Percentiles rank a stretch among this genome's conserved stretches.
phyloP scores from a whole-genome alignment of 768 basidiomycete species.

The Crucibulum laeve region DNA sequence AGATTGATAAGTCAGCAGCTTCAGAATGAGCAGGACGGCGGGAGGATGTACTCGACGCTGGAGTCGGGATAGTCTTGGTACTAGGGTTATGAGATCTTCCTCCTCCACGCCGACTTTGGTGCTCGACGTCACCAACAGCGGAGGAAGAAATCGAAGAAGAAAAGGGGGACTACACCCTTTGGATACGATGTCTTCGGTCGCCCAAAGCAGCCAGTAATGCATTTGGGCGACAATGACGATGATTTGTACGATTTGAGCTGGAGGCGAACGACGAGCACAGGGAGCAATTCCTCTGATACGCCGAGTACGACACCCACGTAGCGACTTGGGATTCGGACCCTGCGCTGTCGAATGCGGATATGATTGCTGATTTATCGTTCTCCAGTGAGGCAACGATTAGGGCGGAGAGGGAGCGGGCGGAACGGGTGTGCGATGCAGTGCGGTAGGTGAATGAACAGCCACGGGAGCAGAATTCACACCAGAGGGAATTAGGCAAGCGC shows the following conservation, averaged over 20 bases:
- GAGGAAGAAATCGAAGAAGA: constrained; percentile 24
- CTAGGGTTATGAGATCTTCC: constrained; percentile 63
- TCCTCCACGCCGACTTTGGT: constrained; percentile 62
- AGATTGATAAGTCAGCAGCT: no score
- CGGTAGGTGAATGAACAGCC: no score
- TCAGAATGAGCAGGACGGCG: no score
- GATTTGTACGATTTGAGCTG: constrained; percentile 15
- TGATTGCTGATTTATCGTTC: constrained; percentile 49
- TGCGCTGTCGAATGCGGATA: constrained; percentile 53
- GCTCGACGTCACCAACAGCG: constrained; percentile 21
- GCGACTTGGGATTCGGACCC: constrained; percentile 68
- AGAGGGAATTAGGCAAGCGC: no score
- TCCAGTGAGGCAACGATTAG: no score
- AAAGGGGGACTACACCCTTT: constrained; percentile 63
- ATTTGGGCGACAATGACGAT: constrained; percentile 52
- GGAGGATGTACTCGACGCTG: no score
- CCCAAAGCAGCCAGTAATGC: constrained; percentile 38
- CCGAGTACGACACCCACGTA: constrained; percentile 17
- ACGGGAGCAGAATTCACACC: no score
- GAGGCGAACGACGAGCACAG: constrained; percentile 3
- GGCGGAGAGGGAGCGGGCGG: no score
- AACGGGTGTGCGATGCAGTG: no score
- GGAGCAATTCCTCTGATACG: no score
- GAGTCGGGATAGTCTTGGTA: no score
- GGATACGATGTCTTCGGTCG: constrained; percentile 69